A percentile compares a stretch with the other conserved stretches of the same genome.
phyloP scores from a whole-genome alignment of 1,284 basidiomycete genomes.

The Ganoderma lingzhi region DNA sequence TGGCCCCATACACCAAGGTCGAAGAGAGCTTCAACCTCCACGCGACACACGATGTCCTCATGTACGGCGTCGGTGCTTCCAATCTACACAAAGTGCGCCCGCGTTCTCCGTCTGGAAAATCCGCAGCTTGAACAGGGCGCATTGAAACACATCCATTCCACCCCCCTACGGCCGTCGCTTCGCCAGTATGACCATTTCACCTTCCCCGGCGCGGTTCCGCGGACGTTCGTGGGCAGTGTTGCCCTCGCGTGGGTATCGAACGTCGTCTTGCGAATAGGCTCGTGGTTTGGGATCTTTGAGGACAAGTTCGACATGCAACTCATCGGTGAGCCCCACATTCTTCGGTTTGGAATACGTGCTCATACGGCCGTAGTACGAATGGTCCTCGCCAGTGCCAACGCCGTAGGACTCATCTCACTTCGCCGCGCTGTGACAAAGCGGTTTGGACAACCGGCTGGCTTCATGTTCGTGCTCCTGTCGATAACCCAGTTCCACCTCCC shows the following conservation, averaged over 20 bases:
- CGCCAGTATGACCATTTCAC: constrained; percentile 89
- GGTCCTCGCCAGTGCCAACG: constrained; percentile 76
- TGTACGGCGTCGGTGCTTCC: constrained; percentile 66
- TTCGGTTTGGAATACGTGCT: neutral
- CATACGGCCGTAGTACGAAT: constrained; percentile 67
- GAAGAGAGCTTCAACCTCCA: constrained; percentile 98
- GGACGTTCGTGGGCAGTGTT: constrained; percentile 85
- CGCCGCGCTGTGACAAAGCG: constrained; percentile 67
- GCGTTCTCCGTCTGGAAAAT: neutral
- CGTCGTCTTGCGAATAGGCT: constrained; percentile 53
- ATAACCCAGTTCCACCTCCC: constrained; percentile 90
- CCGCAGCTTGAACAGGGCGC: neutral
- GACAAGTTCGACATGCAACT: constrained; percentile 72
- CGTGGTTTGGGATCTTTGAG: constrained; percentile 50
- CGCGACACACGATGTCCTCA: constrained; percentile 88
- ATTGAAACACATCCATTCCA: neutral
- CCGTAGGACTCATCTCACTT: constrained; percentile 70
- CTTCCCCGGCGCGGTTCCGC: constrained; percentile 91
- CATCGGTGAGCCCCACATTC: constrained; percentile 48
- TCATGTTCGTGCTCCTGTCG: constrained; percentile 74
- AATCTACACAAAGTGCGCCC: constrained; percentile 59
- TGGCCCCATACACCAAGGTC: constrained; percentile 94
- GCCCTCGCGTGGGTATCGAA: constrained; percentile 62
- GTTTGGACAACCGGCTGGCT: constrained; percentile 66
- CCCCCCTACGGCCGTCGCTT: neutral